Evolutionary conservation across 805 yeast genomes (phyloP).

Genomic region (Metschnikowia gelsemii): DNA sequence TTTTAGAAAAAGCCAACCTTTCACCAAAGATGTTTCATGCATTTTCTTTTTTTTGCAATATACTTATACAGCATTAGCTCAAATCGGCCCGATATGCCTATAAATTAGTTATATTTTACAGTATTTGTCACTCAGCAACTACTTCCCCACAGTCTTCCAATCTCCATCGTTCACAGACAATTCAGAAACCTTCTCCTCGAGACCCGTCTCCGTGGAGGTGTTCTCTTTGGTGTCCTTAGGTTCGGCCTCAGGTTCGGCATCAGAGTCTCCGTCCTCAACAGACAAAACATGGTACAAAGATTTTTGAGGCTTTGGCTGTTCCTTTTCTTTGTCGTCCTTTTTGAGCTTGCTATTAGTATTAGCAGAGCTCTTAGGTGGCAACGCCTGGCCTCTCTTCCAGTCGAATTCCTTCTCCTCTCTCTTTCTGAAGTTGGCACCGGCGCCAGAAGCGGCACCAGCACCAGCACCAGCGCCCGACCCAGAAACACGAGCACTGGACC

Average conservation of each 20-base stretch:
- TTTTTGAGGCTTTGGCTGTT: conserved; percentile 19
- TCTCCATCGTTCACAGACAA: conserved; percentile 15
- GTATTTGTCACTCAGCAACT: conserved; percentile 5
- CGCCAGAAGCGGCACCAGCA: conserved; percentile 1
- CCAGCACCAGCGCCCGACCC: conserved; percentile 7
- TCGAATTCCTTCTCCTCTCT: conserved; percentile 34
- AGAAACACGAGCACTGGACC: conserved; percentile 25
- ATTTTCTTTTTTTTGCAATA: neutral
- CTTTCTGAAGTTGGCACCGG: conserved; percentile 16
- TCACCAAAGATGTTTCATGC: too few relatives aligned
- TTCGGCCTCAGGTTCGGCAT: conserved; percentile 8
- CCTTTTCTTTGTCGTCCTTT: conserved; percentile 13
- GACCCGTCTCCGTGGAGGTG: conserved; percentile 15
- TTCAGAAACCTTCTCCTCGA: conserved; percentile 16
- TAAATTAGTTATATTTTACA: conserved; percentile 9
- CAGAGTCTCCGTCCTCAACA: conserved; percentile 18
- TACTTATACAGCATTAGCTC: conserved; percentile 5
- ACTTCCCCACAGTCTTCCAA: conserved; percentile 14
- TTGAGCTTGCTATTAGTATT: conserved; percentile 9
- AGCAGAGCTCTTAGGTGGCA: conserved; percentile 19
- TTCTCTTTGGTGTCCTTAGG: neutral
- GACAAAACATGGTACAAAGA: conserved; percentile 23
- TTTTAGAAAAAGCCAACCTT: neutral
- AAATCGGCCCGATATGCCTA: neutral
- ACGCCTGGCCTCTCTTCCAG: conserved; percentile 40